Evolutionary conservation across 179 eudicot genomes (phyloP).

Genomic region (Nepenthes alata): DNA sequence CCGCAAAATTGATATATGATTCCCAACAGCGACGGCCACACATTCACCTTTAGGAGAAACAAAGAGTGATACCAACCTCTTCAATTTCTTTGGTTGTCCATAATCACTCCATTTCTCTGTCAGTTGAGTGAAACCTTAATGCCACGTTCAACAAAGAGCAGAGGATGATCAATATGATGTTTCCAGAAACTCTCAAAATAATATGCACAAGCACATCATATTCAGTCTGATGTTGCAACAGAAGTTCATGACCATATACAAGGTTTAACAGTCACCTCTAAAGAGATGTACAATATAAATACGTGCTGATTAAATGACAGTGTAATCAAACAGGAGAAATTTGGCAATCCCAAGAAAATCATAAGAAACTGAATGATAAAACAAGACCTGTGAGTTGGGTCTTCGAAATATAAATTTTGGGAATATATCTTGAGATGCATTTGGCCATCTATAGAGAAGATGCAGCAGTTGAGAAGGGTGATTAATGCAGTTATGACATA

Average conservation of each 20-base stretch:
- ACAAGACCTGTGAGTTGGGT: too few relatives aligned
- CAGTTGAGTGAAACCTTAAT: slow-evolving; percentile 53
- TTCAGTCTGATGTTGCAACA: not conserved
- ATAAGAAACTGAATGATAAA: too few relatives aligned
- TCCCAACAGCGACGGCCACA: slow-evolving; percentile 70
- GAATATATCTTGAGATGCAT: too few relatives aligned
- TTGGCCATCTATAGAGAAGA: too few relatives aligned
- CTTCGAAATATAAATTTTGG: too few relatives aligned
- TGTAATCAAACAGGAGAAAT: too few relatives aligned
- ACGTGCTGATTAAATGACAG: not conserved
- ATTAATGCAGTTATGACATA: too few relatives aligned
- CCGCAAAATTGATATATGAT: slow-evolving; percentile 64
- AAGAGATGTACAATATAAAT: not conserved
- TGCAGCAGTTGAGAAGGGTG: too few relatives aligned
- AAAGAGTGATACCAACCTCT: slow-evolving; percentile 58
- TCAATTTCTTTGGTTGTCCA: slow-evolving; percentile 37
- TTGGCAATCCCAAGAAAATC: too few relatives aligned
- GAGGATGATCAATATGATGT: not conserved
- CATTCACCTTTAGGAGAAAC: slow-evolving; percentile 67
- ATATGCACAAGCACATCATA: not conserved
- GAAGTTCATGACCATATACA: too few relatives aligned
- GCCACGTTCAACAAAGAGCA: slow-evolving; percentile 3
- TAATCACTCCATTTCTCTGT: slow-evolving; percentile 61
- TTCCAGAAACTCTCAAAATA: not conserved
- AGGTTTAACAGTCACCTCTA: too few relatives aligned